Evolutionary conservation across 2,329 filamentous ascomycete genomes (phyloP), one percentile per base, ranked within the genome.

Genomic region (Aspergillus sp.): DNA sequence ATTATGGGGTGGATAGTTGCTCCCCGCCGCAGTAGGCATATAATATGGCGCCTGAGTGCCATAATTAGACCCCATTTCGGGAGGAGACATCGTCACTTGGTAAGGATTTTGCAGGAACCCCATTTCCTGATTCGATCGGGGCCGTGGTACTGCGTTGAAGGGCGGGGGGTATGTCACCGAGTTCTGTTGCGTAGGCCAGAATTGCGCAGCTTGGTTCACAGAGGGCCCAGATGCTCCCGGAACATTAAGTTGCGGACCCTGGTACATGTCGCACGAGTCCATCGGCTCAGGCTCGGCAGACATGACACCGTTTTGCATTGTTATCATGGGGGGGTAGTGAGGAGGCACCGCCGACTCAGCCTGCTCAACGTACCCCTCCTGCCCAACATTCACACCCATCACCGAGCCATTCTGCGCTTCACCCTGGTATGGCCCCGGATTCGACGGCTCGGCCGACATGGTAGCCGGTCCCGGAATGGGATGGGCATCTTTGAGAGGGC

Each of bases 151-250:
- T 14, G 51, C 35, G 31, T 55, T 54, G 37, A 43, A 55, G n/a
- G 49, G 51, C 12, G 52, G 53, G 32, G 54, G 54, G 32, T 58
- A 58, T 26, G 53, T 48, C 30, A 52, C 47, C 10, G 53, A 53
- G 32, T 44, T 52, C 33, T 49, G 51, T 44, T 54, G 52, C 36
- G 48, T 40, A 36, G 42, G 30, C 38, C 40, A 42, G 35, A 45
- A 35, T 39, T 35, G 47, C 17, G 40, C 24, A 41, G 41, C 8
- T n/a, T n/a, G n/a, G n/a, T n/a, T n/a, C n/a, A n/a, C n/a, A n/a
- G n/a, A n/a, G 26, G 36, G 15, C 41, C 35, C 5, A 33, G 25
- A 17, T 45, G 35, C 7, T 26, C 37, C 16, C 33, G 34, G 29
- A 27, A 47, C 11, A 14, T 11, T 6, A 7, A 26, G 7, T 16